phyloP scores from a whole-genome alignment of 257 asterid genomes.

The Nicotiana attenuata region DNA sequence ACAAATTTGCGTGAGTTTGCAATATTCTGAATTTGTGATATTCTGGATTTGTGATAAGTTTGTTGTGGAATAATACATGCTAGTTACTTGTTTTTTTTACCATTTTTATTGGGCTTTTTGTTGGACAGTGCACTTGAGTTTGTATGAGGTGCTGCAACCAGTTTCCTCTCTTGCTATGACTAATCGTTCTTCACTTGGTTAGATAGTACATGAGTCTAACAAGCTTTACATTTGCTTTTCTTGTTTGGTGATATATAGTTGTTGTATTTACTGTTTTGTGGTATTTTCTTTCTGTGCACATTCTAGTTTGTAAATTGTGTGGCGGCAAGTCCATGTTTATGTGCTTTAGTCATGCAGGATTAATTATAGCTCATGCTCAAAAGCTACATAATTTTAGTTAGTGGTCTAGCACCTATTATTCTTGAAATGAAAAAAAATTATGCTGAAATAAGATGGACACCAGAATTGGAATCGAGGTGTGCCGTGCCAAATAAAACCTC shows the following conservation, averaged over 20 bases:
- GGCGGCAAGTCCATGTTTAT: not conserved
- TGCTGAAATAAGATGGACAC: not conserved
- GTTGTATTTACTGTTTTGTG: not conserved
- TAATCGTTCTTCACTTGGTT: not conserved
- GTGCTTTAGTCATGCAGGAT: not conserved
- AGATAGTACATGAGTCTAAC: not conserved
- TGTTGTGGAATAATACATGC: no score
- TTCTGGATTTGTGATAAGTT: no score
- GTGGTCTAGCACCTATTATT: no score
- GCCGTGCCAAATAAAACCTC: no score
- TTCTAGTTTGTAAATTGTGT: not conserved
- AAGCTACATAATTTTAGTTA: not conserved
- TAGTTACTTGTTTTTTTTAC: no score
- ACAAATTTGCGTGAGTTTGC: no score
- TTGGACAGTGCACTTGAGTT: no score
- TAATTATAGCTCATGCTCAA: not conserved
- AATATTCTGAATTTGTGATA: no score
- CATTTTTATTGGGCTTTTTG: no score
- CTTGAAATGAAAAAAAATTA: no score
- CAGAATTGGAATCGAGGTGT: not conserved
- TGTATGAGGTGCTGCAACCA: no score
- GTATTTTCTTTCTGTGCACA: not conserved
- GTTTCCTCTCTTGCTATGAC: not conserved
- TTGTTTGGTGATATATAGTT: not conserved
- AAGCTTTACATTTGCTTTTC: not conserved